Conservation (phyloP, 441 rosid species). For the Pelargonium australe region DNA sequence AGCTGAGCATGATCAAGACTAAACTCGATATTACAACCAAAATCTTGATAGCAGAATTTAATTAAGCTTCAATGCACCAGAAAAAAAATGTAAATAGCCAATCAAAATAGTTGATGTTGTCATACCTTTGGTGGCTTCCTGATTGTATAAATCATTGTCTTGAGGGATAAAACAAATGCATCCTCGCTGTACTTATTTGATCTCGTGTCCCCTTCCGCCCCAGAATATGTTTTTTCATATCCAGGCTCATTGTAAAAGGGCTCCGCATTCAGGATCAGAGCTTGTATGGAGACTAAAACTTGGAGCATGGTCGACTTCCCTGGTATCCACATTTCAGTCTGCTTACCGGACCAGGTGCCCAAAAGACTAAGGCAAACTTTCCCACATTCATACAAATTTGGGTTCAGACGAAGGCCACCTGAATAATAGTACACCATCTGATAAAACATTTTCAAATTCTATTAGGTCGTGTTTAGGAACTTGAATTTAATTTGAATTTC, state of each 20-base stretch:
- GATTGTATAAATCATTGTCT: conserved; percentile 53
- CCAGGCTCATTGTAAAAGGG: conserved; percentile 70
- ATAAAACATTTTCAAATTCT: conserved; percentile 5
- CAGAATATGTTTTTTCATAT: conserved; percentile 27
- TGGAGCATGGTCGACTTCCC: conserved; percentile 59
- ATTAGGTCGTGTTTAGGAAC: too few species aligned
- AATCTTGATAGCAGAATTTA: not conserved
- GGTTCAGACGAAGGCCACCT: conserved; percentile 59
- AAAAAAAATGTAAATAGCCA: not conserved
- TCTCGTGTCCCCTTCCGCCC: conserved; percentile 28
- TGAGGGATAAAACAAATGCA: conserved; percentile 42
- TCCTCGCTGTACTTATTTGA: conserved; percentile 41
- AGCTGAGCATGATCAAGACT: too few species aligned
- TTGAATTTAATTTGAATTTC: too few species aligned
- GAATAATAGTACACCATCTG: conserved; percentile 60
- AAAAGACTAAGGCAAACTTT: conserved; percentile 66
- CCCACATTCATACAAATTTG: conserved; percentile 55
- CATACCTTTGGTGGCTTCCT: conserved; percentile 53
- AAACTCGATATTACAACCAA: too few species aligned
- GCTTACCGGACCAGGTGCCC: conserved; percentile 53
- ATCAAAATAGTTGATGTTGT: conserved; percentile 1
- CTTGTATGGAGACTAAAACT: conserved; percentile 63
- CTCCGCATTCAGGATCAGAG: conserved; percentile 43
- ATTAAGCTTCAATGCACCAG: not conserved
- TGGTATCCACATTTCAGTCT: conserved; percentile 49